phyloP scores from a whole-genome alignment of 1,284 basidiomycete genomes.

The Moesziomyces parantarcticus region DNA sequence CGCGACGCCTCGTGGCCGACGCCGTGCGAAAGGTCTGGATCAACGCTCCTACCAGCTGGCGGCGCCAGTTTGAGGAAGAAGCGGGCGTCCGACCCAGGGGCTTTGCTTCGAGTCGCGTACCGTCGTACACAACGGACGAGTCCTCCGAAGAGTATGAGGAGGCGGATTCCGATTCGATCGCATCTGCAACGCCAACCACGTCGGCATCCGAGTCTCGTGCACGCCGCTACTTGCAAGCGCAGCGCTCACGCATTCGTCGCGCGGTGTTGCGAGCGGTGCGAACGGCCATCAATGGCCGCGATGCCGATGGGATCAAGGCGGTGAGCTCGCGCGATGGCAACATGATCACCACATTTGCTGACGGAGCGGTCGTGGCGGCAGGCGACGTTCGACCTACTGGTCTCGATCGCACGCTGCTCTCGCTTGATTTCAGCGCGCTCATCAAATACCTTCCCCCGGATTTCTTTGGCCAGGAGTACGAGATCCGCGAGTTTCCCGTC shows the following conservation, averaged over 20 bases:
- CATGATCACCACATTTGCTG: constrained; percentile 29
- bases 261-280: constrained; percentile 57
- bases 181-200: constrained; percentile 17
- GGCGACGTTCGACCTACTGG: constrained; percentile 16
- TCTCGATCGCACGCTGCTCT: constrained; percentile 46
- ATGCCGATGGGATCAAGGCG: constrained; percentile 47
- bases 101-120: constrained; percentile 5
- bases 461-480: constrained; percentile 59
- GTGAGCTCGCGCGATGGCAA: constrained; percentile 39
- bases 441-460: constrained; percentile 57
- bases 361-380: constrained; percentile 33
- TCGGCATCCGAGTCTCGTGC: constrained; percentile 34
- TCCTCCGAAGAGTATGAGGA: constrained; percentile 44
- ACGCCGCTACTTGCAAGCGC: constrained; percentile 46
- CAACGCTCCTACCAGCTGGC: constrained; percentile 63
- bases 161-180: constrained; percentile 22
- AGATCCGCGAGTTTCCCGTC: constrained; percentile 61
- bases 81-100: constrained; percentile 27
- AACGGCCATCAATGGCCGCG: constrained; percentile 60
- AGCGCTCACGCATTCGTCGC: constrained; percentile 56
- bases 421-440: constrained; percentile 53
- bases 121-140: constrained; percentile 26
- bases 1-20: constrained; percentile 60
- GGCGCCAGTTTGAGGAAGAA: constrained; percentile 60
- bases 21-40: constrained; percentile 63